Evolutionary conservation across 2,329 filamentous ascomycete genomes (phyloP).

Genomic region (Mariannaea elegans): DNA sequence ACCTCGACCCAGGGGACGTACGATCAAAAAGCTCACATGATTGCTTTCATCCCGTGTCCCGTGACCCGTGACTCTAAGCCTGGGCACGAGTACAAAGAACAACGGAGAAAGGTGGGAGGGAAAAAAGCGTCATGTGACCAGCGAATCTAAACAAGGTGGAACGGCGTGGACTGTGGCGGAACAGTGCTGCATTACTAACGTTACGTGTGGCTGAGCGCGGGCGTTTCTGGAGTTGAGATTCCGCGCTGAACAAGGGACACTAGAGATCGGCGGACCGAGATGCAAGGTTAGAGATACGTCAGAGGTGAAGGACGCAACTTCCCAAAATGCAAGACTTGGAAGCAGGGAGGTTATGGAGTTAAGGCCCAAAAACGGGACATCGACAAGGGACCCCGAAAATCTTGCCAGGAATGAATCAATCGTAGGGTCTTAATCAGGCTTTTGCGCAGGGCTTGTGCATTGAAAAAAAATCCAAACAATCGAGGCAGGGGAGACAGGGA

Average conservation of each 20-base stretch:
- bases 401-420: not conserved
- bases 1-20: constrained; percentile 8
- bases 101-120: not conserved
- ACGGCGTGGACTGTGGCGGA: constrained; percentile 36
- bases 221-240: not conserved
- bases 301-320: constrained; percentile 14
- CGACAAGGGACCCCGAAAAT: not conserved
- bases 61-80: constrained; percentile 14
- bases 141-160: constrained; percentile 8
- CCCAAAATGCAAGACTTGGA: not conserved
- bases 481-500: not conserved
- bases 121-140: constrained; percentile 37
- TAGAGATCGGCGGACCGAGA: constrained; percentile 34
- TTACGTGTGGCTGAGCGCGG: constrained; percentile 37
- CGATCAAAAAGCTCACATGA: constrained; percentile 18
- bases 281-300: constrained; percentile 36
- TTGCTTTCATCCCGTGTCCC: not conserved
- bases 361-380: not conserved
- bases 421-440: not conserved
- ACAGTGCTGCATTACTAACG: constrained; percentile 25
- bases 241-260: constrained; percentile 20
- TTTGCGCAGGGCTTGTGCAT: not conserved
- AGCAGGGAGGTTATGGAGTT: not conserved
- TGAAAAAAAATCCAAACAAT: too few relatives aligned
- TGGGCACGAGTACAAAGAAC: not conserved